Evolutionary conservation across 2,329 filamentous ascomycete species (phyloP), one percentile per base, ranked within the genome.

Genomic region (Beauveria sp.): DNA sequence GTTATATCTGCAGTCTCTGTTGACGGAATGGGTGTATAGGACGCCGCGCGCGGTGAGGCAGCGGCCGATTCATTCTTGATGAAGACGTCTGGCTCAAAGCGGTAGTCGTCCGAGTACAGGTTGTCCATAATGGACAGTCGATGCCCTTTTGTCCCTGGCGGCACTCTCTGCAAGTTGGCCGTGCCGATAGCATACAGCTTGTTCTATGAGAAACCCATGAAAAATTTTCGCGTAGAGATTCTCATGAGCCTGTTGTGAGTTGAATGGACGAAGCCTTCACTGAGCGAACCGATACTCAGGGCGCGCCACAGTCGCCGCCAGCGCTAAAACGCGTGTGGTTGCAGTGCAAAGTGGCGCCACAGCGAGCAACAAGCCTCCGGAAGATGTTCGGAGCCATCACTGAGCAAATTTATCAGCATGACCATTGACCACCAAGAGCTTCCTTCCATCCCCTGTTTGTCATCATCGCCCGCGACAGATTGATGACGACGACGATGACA

Each of bases 1-100:
- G 63, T 62, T 28, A 50, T 53, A 34, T 65, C 69, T 2, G 67
- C 37, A 14, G 67, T 64, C 63, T 72, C 71, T 63, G 72, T 71
- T 3, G 71, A 70, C 34, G 71, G 69, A 30, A 72, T 59, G 53
- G 72, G 68, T 44, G 70, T 66, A 37, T 69, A 67, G 28, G 69
- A 70, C 63, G 66, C 59, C 63, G 66, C 55, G 28, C 61, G 56
- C n/a, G 61, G 52, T 9, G 61, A 62, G 12, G 46, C 24, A 9
- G 52, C 50, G 22, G 50, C 28, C 5, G 50, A 55, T 51, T 62
- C 61, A 5, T 44, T 41, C 47, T 62, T 62, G 55, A 62, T 52
- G 48, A 37, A 40, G 3, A 53, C 46, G 24, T 62, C 56, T 8
- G 37, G 37, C 56, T 62, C 61, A 26, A 59, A 55, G 34, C 61